A percentile compares a stretch with the other conserved stretches of the same genome.
phyloP scores from a whole-genome alignment of 1,139 yeast species.

The Pichia terricola region DNA sequence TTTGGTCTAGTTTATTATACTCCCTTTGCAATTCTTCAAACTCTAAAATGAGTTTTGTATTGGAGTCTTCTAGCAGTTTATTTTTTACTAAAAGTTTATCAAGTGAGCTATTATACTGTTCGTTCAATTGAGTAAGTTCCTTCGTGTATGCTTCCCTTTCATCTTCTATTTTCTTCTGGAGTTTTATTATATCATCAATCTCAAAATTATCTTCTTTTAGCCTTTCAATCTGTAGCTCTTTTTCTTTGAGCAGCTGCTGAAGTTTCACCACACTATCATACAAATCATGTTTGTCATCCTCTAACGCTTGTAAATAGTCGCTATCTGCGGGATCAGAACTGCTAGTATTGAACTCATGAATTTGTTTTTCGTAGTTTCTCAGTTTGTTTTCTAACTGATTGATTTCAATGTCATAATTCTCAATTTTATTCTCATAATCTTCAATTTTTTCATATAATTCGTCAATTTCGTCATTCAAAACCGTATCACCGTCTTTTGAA shows the following conservation, averaged over 20 bases:
- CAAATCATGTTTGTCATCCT: conserved; percentile 9
- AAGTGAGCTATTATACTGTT: neutral
- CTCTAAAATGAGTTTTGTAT: conserved; percentile 17
- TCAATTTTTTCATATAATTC: conserved; percentile 7
- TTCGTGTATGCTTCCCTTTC: conserved; percentile 5
- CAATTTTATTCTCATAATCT: conserved; percentile 1
- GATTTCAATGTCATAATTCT: conserved; percentile 1
- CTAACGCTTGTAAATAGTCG: conserved; percentile 8
- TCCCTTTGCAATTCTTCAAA: conserved; percentile 13
- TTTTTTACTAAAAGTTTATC: conserved; percentile 5
- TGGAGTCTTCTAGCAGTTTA: conserved; percentile 15
- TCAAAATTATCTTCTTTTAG: conserved; percentile 3
- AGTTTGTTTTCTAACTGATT: conserved; percentile 7
- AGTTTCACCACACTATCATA: conserved; percentile 5
- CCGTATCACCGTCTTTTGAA: conserved; percentile 1
- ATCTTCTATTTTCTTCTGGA: conserved; percentile 6
- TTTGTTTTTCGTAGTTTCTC: conserved; percentile 1
- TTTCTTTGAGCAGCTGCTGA: conserved; percentile 1
- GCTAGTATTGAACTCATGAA: conserved; percentile 2
- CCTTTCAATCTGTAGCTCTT: conserved; percentile 5
- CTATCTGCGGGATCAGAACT: too few species aligned
- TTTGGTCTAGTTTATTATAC: conserved; percentile 2
- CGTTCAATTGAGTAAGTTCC: conserved; percentile 1
- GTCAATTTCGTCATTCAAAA: conserved; percentile 10
- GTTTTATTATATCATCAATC: conserved; percentile 8